Percentiles rank a stretch among this genome's conserved stretches.
These are phyloP conservation scores for Teratosphaeriaceae sp. DNA, from an alignment of 2,329 filamentous ascomycete species.

Conservation along the genomic window DNA sequence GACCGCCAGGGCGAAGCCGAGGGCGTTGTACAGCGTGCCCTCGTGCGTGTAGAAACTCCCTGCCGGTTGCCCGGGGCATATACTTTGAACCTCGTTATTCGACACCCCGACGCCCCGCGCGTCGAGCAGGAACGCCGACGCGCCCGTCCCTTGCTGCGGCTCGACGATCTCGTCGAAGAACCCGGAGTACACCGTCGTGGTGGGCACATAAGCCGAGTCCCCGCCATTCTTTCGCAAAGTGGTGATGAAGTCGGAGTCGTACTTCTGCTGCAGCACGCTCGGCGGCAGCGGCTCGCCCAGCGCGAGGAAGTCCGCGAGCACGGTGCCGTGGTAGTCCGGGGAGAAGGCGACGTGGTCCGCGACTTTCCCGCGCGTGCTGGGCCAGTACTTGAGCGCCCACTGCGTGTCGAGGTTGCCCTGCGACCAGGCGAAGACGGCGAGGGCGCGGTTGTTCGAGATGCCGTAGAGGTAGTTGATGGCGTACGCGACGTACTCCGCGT, in stretches of 20 bases:
- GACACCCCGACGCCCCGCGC: constrained; percentile 40
- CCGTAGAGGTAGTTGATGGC: constrained; percentile 50
- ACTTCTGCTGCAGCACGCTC: constrained; percentile 42
- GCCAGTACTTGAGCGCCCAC: constrained; percentile 55
- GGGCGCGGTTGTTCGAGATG: constrained; percentile 32
- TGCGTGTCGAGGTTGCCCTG: constrained; percentile 50
- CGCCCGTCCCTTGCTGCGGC: constrained; percentile 41
- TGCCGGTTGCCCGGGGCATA: constrained; percentile 36
- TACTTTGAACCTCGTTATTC: constrained; percentile 42
- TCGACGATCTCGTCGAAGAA: constrained; percentile 47
- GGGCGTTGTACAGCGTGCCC: constrained; percentile 44
- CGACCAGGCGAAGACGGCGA: constrained; percentile 48
- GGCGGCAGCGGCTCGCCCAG: constrained; percentile 27
- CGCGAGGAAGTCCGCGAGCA: constrained; percentile 31
- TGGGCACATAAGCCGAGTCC: constrained; percentile 49
- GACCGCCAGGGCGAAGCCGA: constrained; percentile 39
- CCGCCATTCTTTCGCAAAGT: constrained; percentile 40
- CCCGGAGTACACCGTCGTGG: constrained; percentile 47
- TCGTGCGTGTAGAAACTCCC: constrained; percentile 47
- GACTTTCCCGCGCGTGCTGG: constrained; percentile 39
- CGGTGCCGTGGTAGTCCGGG: constrained; percentile 48
- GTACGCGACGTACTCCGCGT: constrained; percentile 51
- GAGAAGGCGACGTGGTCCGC: constrained; percentile 48
- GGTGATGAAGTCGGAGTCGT: constrained; percentile 38
- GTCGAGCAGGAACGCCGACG: constrained; percentile 43